Evolutionary conservation across 768 basidiomycete genomes (phyloP), one percentile per base, ranked within the genome.

Genomic region (Cystofilobasidium ferigula): DNA sequence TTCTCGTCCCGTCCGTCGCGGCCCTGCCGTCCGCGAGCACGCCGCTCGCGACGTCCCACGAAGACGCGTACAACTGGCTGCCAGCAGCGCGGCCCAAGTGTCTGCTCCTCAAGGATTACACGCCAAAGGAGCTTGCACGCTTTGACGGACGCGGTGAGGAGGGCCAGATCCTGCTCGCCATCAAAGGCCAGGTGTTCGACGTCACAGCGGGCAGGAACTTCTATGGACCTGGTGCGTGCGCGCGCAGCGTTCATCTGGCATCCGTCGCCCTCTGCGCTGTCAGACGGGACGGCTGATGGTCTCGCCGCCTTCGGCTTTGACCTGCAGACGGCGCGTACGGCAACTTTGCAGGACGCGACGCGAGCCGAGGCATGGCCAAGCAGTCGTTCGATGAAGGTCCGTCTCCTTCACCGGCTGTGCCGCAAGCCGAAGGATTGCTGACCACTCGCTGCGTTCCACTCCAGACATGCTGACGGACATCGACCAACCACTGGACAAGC

Each of bases 321-420:
- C n/a, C n/a, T 54, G 47, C 70, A 95, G 94, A 85, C 71, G 94
- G 93, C 0, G 89, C 92, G 83, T 97, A 97, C 73, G 92, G 90
- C 35, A 94, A 93, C 77, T 98, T 99, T 79, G 93, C 95, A 3
- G 95, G 94, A 7, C 78, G 93, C 57, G 94, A 99, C 77, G 94
- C 94, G 1, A 93, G 89, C 20, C 80, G 93, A 42, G 93, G 94
- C 6, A 93, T 98, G 88, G 94, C 94, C 9, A 95, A 93, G 77
- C 93, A 97, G 77, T 94, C 91, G 3, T 97, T 95, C 70, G 93
- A 93, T 59, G 35, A 79, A n/a, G 89, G 92, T 89, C 72, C 61
- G 86, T 69, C 35, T 34, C 8, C 30, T 13, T 48, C 3, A 4
- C 28, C 28, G 73, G 40, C 47, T 69, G 20, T 63, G 35, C 40